Conservation (phyloP, 352 stramenopile species). For the Pythium rishiriense region DNA sequence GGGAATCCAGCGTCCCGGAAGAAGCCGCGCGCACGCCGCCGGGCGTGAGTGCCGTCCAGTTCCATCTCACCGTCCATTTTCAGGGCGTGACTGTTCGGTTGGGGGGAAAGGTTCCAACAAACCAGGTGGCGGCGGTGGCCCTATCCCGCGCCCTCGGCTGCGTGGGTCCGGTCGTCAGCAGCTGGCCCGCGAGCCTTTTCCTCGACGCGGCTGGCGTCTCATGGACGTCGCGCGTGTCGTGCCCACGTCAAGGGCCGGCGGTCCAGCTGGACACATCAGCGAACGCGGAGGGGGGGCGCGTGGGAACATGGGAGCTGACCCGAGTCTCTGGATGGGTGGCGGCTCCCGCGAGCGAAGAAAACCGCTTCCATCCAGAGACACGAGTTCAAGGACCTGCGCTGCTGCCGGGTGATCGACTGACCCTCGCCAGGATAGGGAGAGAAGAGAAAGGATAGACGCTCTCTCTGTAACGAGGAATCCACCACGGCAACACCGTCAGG, state of each 20-base stretch:
- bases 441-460: not conserved
- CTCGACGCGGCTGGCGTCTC: constrained; percentile 14
- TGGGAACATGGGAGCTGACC: constrained; percentile 4
- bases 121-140: constrained; percentile 20
- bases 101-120: constrained; percentile 18
- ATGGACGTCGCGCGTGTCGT: constrained; percentile 15
- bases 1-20: constrained; percentile 11
- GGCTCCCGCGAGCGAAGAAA: not conserved
- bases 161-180: constrained; percentile 13
- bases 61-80: constrained; percentile 27
- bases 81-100: constrained; percentile 12
- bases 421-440: not conserved
- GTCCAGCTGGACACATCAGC: constrained; percentile 22
- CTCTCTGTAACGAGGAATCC: too few species aligned
- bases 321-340: not conserved
- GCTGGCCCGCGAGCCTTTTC: constrained; percentile 20
- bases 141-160: constrained; percentile 10
- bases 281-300: not conserved
- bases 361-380: constrained; percentile 1
- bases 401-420: not conserved
- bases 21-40: not conserved
- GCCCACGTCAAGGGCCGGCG: constrained; percentile 9
- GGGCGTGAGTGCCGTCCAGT: constrained; percentile 14
- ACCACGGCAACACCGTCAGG: too few species aligned
- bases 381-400: not conserved